Percentiles rank a stretch among this genome's conserved stretches.
Conservation (phyloP, 1,284 basidiomycete genomes). For the Ustilago nuda region DNA sequence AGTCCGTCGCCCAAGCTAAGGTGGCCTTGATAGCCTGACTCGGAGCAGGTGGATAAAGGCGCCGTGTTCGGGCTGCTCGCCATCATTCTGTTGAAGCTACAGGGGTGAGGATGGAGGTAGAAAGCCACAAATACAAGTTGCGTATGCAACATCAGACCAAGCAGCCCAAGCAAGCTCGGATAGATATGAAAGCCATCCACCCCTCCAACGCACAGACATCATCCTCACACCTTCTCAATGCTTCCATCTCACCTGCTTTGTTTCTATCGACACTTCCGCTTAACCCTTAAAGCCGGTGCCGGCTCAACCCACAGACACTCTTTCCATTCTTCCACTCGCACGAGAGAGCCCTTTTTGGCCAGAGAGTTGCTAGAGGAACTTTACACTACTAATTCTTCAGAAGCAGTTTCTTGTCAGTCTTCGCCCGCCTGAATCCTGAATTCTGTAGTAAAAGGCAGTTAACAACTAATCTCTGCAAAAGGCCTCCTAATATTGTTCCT, state of each 20-base stretch:
- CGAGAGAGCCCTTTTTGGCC: background rate
- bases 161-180: background rate
- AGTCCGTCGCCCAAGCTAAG: slow-evolving; percentile 55
- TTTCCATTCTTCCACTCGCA: slow-evolving; percentile 28
- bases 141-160: background rate
- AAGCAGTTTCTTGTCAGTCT: too few species aligned
- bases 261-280: slow-evolving; percentile 13
- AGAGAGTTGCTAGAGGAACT: too few species aligned
- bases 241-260: too few species aligned
- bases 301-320: slow-evolving; percentile 22
- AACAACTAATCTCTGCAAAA: too few species aligned
- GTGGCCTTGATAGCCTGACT: slow-evolving; percentile 52
- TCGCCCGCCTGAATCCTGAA: too few species aligned
- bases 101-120: background rate
- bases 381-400: too few species aligned
- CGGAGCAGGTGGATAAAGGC: slow-evolving; percentile 1
- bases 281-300: slow-evolving; percentile 1
- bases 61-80: slow-evolving; percentile 20
- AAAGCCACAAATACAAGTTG: slow-evolving; percentile 11
- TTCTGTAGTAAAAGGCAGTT: too few species aligned
- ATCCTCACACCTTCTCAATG: too few species aligned
- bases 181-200: background rate
- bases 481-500: too few species aligned
- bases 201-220: background rate
- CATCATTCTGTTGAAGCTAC: slow-evolving; percentile 23